Base-by-base conservation (phyloP, 1,284 basidiomycete species). In the Sphaerobolus stellatus region DNA sequence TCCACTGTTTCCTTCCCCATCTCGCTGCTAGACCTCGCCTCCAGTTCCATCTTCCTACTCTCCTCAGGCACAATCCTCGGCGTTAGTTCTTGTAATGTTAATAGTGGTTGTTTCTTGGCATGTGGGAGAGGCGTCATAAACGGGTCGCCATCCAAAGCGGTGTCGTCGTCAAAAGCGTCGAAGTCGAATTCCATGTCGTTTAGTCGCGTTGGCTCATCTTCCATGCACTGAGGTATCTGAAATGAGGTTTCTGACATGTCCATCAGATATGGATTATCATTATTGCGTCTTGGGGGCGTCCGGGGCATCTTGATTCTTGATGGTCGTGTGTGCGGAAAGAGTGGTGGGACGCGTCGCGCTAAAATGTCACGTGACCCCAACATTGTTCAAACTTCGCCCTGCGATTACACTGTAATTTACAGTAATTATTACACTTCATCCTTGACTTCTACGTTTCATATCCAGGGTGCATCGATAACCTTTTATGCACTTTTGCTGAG, bases 41-140 rank as follows among this genome's bases (percentile, higher is more conserved):
- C 14, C n/a, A 31, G 11, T 9, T 9, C 27, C 11, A 24, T 8
- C 48, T 36, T n/a, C 33, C 33, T 36, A 14, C 22, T 9, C 48
- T 50, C 48, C 27, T 36, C 33, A n/a, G n/a, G n/a, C n/a, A n/a
- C n/a, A n/a, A n/a, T n/a, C 2, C n/a, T 30, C 33, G 48, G 48
- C 27, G 48, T 50, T 20, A 50, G 4, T n/a, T 50, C 48, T n/a
- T 36, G 34, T 5, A 50, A 27, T 18, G 40, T 27, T 33, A 36
- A 33, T 5, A 25, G 31, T 2, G 30, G 22, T 20, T 47, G 30
- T 2, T 38, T 25, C 9, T 33, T 7, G 13, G 51, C 7, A 11
- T 2, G 16, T 20, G 40, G 38, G 13, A 52, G 22, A n/a, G 51
- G 51, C 16, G 44, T 53, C 27, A 44, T 28, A 48, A 53, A 53